phyloP scores from a whole-genome alignment of 805 yeast genomes.

The Cyberlindnera lachancei region DNA sequence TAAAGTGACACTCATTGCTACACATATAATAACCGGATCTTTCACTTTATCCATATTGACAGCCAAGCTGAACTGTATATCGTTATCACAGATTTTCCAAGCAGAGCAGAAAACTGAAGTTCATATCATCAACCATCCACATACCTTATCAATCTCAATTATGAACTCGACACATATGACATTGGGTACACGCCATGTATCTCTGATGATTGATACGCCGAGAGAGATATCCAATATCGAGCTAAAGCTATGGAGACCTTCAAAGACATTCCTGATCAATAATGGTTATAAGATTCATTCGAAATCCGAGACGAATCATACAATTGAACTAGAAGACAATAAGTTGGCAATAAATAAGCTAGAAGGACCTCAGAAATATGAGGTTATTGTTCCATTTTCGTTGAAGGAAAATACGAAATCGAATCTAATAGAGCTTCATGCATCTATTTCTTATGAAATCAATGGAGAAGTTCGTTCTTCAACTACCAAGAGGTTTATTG shows the following conservation, averaged over 20 bases:
- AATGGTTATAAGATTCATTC: constrained; percentile 2
- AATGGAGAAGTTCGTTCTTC: constrained; percentile 8
- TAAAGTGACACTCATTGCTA: constrained; percentile 16
- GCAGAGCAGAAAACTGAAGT: constrained; percentile 3
- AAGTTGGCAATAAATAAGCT: constrained; percentile 4
- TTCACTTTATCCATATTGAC: constrained; percentile 25
- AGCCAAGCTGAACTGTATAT: constrained; percentile 20
- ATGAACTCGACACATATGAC: constrained; percentile 13
- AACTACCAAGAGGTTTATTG: constrained; percentile 27
- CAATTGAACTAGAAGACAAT: constrained; percentile 2
- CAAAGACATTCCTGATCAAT: constrained; percentile 1
- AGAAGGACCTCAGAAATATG: constrained; percentile 9
- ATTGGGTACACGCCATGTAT: constrained; percentile 13
- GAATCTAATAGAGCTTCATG: constrained; percentile 8
- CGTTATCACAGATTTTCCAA: constrained; percentile 19
- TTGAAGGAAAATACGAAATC: constrained; percentile 15
- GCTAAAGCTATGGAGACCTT: constrained; percentile 8
- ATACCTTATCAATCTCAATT: constrained; percentile 15
- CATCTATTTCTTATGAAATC: constrained; percentile 6
- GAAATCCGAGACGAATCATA: background rate
- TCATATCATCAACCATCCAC: constrained; percentile 6
- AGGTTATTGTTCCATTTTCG: constrained; percentile 27
- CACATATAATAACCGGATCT: constrained; percentile 27
- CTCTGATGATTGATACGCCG: constrained; percentile 10
- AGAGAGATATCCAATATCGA: constrained; percentile 3